These are phyloP conservation scores for Diaporthe vaccinii DNA, from an alignment of 2,329 filamentous ascomycete genomes.

Conservation along the genomic window DNA sequence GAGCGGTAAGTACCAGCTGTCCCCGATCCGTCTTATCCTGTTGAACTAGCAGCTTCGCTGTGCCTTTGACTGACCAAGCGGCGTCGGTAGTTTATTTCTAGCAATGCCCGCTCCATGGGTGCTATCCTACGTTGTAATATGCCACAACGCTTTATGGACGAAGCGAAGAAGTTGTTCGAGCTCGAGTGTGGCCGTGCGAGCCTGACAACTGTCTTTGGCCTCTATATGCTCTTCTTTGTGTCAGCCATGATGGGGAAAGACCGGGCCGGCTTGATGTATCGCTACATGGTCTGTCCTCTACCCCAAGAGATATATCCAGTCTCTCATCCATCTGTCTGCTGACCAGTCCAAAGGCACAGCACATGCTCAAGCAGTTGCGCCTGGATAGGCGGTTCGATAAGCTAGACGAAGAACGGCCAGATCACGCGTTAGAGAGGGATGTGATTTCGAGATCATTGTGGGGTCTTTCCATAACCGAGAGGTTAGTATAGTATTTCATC, in stretches of 20 bases:
- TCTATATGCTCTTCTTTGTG: conserved; percentile 9
- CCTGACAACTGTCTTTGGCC: conserved; percentile 1
- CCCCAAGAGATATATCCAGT: background rate
- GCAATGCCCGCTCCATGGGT: background rate
- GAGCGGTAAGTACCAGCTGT: background rate
- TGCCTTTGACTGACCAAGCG: background rate
- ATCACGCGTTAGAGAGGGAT: background rate
- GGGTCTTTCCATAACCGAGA: background rate
- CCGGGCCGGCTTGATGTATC: conserved; percentile 22
- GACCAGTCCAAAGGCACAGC: background rate
- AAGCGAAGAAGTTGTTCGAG: conserved; percentile 9
- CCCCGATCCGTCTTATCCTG: background rate
- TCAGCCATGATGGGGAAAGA: conserved; percentile 18
- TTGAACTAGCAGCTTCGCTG: no score
- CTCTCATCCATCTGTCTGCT: background rate
- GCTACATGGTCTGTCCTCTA: conserved; percentile 7
- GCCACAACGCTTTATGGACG: background rate
- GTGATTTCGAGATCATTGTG: conserved; percentile 4
- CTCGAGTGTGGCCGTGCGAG: conserved; percentile 12
- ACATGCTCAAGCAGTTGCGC: conserved; percentile 16
- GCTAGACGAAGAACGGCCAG: background rate
- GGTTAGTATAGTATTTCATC: background rate
- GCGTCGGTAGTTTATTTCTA: background rate
- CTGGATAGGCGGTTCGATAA: background rate
- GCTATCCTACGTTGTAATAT: background rate